Conservation (phyloP, 495 filamentous ascomycete genomes). For the Neurospora tetrasperma region DNA sequence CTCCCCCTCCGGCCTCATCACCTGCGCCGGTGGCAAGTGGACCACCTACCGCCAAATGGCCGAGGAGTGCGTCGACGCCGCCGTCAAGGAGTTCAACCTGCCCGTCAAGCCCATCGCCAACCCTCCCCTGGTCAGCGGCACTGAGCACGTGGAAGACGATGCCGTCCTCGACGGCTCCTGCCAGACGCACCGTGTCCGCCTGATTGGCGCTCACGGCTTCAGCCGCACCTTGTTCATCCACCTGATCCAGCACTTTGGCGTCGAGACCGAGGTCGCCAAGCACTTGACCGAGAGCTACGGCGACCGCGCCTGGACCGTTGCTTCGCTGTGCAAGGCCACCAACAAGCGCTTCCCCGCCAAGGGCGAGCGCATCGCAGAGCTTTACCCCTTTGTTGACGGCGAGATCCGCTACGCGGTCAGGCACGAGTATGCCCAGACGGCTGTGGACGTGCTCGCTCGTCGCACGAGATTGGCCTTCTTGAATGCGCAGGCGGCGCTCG, state of each 20-base stretch:
- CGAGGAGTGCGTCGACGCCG: constrained; percentile 90
- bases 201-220: constrained; percentile 90
- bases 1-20: constrained; percentile 77
- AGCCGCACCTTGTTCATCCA: constrained; percentile 97
- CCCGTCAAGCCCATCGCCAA: constrained; percentile 45
- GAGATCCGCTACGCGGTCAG: constrained; percentile 84
- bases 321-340: constrained; percentile 71
- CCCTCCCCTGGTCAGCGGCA: constrained; percentile 68
- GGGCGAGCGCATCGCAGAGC: constrained; percentile 65
- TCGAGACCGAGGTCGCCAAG: constrained; percentile 91
- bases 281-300: constrained; percentile 86
- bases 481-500: constrained; percentile 90
- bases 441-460: constrained; percentile 81
- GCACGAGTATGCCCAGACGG: constrained; percentile 92
- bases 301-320: constrained; percentile 93
- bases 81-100: constrained; percentile 68
- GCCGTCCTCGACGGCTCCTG: constrained; percentile 73
- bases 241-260: constrained; percentile 90
- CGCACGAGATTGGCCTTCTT: constrained; percentile 85
- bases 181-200: constrained; percentile 81
- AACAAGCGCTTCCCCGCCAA: constrained; percentile 78
- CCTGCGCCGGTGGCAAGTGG: constrained; percentile 97
- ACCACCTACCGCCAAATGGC: constrained; percentile 99
- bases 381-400: constrained; percentile 96
- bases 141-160: constrained; percentile 61